Conservation (phyloP, 352 stramenopile species). For the Phytophthora capsici region DNA sequence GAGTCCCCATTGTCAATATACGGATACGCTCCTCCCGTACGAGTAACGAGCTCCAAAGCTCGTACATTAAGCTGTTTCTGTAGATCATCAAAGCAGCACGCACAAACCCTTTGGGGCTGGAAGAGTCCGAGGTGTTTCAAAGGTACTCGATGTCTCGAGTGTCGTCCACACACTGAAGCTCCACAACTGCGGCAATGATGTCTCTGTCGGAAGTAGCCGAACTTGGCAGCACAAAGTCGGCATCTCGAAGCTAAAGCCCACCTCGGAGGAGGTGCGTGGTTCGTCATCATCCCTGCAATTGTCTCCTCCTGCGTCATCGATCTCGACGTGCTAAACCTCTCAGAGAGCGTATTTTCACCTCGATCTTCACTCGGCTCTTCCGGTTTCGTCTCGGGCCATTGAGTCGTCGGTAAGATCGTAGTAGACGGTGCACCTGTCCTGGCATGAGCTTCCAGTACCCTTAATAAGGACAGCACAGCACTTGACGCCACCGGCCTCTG, state of each 20-base stretch:
- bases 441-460: constrained; percentile 45
- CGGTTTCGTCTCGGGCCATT: constrained; percentile 13
- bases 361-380: constrained; percentile 12
- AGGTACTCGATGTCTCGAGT: constrained; percentile 64
- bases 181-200: constrained; percentile 89
- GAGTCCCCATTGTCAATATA: constrained; percentile 27
- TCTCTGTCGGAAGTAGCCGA: constrained; percentile 77
- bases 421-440: constrained; percentile 19
- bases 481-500: constrained; percentile 41
- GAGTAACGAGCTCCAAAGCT: constrained; percentile 35
- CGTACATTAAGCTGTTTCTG: constrained; percentile 57
- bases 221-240: constrained; percentile 71
- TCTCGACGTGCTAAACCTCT: constrained; percentile 21
- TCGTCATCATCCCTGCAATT: constrained; percentile 29
- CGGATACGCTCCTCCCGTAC: constrained; percentile 29
- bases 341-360: constrained; percentile 13
- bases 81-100: constrained; percentile 60
- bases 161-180: constrained; percentile 75
- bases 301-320: constrained; percentile 33
- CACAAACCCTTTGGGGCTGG: constrained; percentile 72
- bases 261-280: constrained; percentile 30
- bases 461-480: constrained; percentile 36
- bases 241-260: constrained; percentile 75
- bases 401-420: constrained; percentile 15
- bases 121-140: constrained; percentile 68